Base-by-base conservation (phyloP, 176 grass and related monocot genomes). In the Urochloa ruziziensis region DNA sequence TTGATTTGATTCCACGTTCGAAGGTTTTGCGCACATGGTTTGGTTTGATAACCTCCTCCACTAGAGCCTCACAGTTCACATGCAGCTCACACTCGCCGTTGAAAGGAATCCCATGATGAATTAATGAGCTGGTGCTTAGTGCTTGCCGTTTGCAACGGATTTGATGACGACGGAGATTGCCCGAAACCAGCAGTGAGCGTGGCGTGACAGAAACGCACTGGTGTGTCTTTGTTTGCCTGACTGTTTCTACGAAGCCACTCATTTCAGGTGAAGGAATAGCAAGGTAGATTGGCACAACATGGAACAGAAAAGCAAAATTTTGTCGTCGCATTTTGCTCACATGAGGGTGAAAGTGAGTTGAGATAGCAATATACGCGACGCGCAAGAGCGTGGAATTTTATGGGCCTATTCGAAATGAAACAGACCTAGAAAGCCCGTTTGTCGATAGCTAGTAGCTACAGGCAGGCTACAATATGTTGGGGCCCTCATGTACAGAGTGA, bases 51-150 rank as follows among this genome's bases (percentile, higher is more conserved):
- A 9, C 42, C 42, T 48, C 42, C 69, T 87, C 69, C 53, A 27
- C 48, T 18, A 8, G 19, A 43, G 13, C 47, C 52, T 48, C 56
- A 62, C 67, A 29, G 61, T 70, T 46, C 78, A 77, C 88, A 72
- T 77, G 78, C 72, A 61, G 24, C 61, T 43, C 60, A 52, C 32
- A 67, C 58, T 54, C 63, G 75, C 67, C 67, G 80, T 87, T 83
- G 60, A 79, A 83, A 69, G 84, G 80, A 87, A 87, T 90, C 74
- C 68, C 67, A 75, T 53, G 25, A 74, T 61, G 80, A 60, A 40
- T 84, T 83, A 80, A 65, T 42, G 68, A 67, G 18, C 64, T 39
- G 44, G 44, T 86, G 73, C 73, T 66, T 72, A 19, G 72, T 78
- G 79, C 11, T 35, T 65, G n/a, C 65, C 77, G 47, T 82, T 86